These are phyloP conservation scores for Ogataea ramenticola DNA, from an alignment of 805 yeast species.

Conservation along the genomic window DNA sequence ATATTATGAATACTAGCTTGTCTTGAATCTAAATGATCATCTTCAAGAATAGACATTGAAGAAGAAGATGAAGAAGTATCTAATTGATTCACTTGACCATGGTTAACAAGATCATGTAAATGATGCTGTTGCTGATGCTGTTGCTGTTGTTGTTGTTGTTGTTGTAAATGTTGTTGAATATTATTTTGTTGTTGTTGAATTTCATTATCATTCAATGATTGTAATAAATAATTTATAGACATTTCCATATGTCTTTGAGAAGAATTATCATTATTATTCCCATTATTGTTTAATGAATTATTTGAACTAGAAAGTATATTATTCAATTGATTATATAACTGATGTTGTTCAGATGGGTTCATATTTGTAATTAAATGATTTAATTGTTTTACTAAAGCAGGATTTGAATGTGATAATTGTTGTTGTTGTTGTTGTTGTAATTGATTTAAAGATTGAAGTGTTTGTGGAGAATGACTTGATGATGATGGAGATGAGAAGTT, in stretches of 20 bases:
- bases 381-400: background rate
- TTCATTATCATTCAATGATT: background rate
- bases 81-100: background rate
- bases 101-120: background rate
- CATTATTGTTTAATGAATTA: constrained; percentile 24
- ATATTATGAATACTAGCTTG: too few species aligned
- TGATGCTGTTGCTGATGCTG: background rate
- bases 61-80: background rate
- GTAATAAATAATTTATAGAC: constrained; percentile 12
- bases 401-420: background rate
- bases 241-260: constrained; percentile 19
- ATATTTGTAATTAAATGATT: constrained; percentile 3
- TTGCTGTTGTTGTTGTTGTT: constrained; percentile 5
- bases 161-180: constrained; percentile 4
- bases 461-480: background rate
- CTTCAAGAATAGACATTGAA: background rate
- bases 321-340: constrained; percentile 12
- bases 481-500: too few species aligned
- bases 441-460: background rate
- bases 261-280: constrained; percentile 18
- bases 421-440: background rate
- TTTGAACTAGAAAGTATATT: constrained; percentile 6
- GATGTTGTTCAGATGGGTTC: constrained; percentile 18
- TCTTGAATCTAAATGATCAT: background rate
- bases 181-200: constrained; percentile 4